Conservation (phyloP, 2,329 filamentous ascomycete species). For the Trichoderma breve region DNA sequence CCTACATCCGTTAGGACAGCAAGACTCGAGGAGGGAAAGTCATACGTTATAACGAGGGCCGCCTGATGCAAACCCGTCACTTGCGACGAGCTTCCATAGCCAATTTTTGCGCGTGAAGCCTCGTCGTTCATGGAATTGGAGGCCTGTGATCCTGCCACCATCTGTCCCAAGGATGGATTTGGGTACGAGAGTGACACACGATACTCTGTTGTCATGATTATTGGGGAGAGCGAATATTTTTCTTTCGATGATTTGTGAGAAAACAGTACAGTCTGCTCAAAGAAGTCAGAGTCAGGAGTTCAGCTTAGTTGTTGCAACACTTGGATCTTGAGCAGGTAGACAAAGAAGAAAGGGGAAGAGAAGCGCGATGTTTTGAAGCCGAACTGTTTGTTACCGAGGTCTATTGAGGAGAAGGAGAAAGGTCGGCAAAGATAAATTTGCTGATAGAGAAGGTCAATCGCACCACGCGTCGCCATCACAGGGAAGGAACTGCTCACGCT, state of each 20-base stretch:
- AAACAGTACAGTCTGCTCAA: not conserved
- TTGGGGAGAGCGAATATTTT: not conserved
- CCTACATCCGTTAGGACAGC: conserved; percentile 30
- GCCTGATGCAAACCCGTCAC: conserved; percentile 16
- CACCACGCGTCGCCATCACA: not conserved
- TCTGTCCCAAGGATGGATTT: conserved; percentile 34
- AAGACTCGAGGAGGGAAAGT: not conserved
- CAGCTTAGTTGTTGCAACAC: not conserved
- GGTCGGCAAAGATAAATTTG: not conserved
- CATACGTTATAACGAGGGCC: conserved; percentile 24
- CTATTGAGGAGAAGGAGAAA: not conserved
- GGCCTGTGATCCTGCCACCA: conserved; percentile 23
- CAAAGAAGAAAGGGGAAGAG: not conserved
- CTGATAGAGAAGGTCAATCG: not conserved
- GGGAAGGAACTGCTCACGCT: conserved; percentile 5
- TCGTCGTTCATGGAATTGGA: conserved; percentile 3
- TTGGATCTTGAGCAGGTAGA: not conserved
- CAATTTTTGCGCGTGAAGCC: not conserved
- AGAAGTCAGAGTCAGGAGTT: not conserved
- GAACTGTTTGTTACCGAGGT: not conserved
- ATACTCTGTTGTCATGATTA: conserved; percentile 29
- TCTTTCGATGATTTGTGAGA: not conserved
- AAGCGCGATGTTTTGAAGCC: not conserved
- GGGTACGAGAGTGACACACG: conserved; percentile 35
- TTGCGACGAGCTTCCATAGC: not conserved